Conservation (phyloP, 2,329 filamentous ascomycete genomes). For the Nothomitra cinnamomea region DNA sequence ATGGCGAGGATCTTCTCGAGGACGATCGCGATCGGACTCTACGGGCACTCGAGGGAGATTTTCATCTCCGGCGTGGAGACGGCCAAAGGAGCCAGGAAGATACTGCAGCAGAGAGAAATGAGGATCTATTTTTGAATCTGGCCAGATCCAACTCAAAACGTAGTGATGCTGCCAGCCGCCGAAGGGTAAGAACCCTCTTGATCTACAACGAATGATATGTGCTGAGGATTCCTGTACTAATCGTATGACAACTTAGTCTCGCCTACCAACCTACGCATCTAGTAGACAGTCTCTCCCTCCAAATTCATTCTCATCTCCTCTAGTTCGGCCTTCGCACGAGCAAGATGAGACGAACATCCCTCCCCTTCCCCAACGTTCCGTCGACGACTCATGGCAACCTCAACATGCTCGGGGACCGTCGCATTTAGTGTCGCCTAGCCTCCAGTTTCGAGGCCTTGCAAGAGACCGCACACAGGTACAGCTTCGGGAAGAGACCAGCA, state of each 20-base stretch:
- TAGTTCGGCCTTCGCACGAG: neutral
- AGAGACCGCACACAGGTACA: neutral
- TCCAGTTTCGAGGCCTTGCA: neutral
- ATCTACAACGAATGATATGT: neutral
- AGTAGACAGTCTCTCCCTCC: neutral
- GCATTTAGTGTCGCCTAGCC: neutral
- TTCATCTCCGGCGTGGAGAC: neutral
- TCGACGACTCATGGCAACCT: constrained; percentile 1
- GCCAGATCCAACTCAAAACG: constrained; percentile 14
- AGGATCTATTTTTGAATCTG: constrained; percentile 18
- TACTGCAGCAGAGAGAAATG: constrained; percentile 1
- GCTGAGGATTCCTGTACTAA: neutral
- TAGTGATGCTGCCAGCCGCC: constrained; percentile 5
- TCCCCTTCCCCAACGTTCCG: neutral
- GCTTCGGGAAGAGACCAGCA: neutral
- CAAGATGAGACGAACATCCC: neutral
- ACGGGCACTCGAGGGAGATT: constrained; percentile 13
- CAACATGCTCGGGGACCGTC: neutral
- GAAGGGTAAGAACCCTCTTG: constrained; percentile 3
- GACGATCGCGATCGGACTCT: constrained; percentile 15
- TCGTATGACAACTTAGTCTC: constrained; percentile 6
- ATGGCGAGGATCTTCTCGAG: constrained; percentile 1
- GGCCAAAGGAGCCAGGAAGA: constrained; percentile 2
- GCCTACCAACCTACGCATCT: constrained; percentile 1
- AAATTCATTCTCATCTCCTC: constrained; percentile 4